Percentiles rank a stretch among this genome's conserved stretches.
Conservation (phyloP, 768 basidiomycete species). For the Favolaschia claudopus region DNA sequence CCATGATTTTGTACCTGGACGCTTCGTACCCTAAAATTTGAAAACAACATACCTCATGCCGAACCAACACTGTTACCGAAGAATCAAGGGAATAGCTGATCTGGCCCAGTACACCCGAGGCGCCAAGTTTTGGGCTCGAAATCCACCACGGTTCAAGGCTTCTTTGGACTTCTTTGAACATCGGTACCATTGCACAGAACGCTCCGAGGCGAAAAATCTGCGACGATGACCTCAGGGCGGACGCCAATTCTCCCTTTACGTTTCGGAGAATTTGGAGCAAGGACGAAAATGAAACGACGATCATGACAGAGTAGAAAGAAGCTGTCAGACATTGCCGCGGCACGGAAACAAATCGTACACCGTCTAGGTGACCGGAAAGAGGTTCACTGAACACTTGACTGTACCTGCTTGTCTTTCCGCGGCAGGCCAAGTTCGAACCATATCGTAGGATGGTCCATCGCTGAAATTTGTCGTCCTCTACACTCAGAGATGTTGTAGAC, state of each 20-base stretch:
- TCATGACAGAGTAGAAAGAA: slow-evolving; percentile 6
- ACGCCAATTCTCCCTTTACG: neutral
- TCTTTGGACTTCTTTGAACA: slow-evolving; percentile 11
- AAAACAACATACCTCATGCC: slow-evolving; percentile 14
- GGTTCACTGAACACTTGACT: no score
- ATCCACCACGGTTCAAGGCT: slow-evolving; percentile 12
- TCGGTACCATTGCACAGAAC: slow-evolving; percentile 1
- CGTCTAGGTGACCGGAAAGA: no score
- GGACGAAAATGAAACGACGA: slow-evolving; percentile 13
- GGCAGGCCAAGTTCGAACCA: no score
- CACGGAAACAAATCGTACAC: slow-evolving; percentile 3
- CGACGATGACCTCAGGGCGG: neutral
- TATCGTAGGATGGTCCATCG: no score
- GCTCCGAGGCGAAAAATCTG: slow-evolving; percentile 8
- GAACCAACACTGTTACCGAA: slow-evolving; percentile 1
- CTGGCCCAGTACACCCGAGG: slow-evolving; percentile 20
- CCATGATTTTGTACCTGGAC: slow-evolving; percentile 18
- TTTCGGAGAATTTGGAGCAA: neutral
- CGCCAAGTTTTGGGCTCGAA: slow-evolving; percentile 25
- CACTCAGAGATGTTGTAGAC: no score
- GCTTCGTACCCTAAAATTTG: slow-evolving; percentile 20
- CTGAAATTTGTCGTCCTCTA: no score
- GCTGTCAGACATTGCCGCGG: slow-evolving; percentile 1
- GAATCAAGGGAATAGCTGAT: slow-evolving; percentile 14
- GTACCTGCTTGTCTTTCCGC: no score